Conservation (phyloP, 768 basidiomycete genomes). For the Russula griseocarnosa region DNA sequence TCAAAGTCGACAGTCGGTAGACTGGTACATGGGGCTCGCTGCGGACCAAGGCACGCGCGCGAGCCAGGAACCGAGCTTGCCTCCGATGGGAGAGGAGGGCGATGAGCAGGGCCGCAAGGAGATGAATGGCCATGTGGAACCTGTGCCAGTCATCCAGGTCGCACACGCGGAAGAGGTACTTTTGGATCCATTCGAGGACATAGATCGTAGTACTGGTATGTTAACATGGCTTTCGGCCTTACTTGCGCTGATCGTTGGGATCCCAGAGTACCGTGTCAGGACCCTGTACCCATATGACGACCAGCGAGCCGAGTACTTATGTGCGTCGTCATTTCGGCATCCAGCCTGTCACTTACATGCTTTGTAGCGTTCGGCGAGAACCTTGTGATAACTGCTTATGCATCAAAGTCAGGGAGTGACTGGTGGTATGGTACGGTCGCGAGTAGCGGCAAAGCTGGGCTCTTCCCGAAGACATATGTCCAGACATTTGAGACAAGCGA, state of each 20-base stretch:
- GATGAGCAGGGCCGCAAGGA: constrained; percentile 47
- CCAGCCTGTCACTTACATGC: constrained; percentile 21
- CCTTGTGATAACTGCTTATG: constrained; percentile 70
- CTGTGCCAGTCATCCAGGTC: constrained; percentile 56
- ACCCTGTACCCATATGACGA: constrained; percentile 83
- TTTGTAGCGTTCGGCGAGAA: constrained; percentile 74
- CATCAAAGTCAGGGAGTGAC: constrained; percentile 78
- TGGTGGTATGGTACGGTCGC: constrained; percentile 89
- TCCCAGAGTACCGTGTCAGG: constrained; percentile 66
- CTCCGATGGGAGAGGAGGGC: constrained; percentile 57
- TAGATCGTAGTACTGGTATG: constrained; percentile 62
- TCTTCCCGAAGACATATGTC: constrained; percentile 90
- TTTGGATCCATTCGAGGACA: constrained; percentile 60
- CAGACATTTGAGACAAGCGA: constrained; percentile 64
- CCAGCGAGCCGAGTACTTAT: constrained; percentile 83
- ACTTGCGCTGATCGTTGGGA: constrained; percentile 10
- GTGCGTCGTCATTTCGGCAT: constrained; percentile 44
- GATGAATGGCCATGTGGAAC: constrained; percentile 30
- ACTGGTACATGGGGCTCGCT: constrained; percentile 88
- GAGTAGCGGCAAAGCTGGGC: constrained; percentile 64
- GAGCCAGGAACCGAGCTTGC: constrained; percentile 39
- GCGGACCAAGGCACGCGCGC: constrained; percentile 52
- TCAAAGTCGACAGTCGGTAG: constrained; percentile 61
- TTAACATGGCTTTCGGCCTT: constrained; percentile 14
- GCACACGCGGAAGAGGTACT: constrained; percentile 40